These are phyloP conservation scores for Ogataea allantospora DNA, from an alignment of 805 yeast species.

Conservation along the genomic window DNA sequence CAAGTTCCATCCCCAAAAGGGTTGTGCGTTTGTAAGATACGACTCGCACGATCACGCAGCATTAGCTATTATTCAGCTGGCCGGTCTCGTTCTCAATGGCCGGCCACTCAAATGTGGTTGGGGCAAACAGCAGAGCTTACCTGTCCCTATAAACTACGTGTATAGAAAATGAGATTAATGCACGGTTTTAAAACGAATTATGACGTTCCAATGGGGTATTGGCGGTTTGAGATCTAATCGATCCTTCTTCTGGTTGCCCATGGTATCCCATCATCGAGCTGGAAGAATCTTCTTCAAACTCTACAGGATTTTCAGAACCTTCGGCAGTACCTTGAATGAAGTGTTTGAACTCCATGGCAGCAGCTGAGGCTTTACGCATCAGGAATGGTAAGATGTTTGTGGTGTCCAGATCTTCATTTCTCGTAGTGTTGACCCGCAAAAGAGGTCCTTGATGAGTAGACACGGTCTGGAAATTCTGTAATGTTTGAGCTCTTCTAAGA, in stretches of 20 bases:
- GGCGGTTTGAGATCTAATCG: neutral
- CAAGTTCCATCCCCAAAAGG: constrained; percentile 75
- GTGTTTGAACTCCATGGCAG: constrained; percentile 12
- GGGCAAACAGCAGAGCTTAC: constrained; percentile 55
- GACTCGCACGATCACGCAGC: constrained; percentile 90
- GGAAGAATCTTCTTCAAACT: constrained; percentile 3
- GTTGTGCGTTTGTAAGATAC: constrained; percentile 86
- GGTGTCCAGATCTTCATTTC: constrained; percentile 5
- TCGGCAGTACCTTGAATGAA: neutral
- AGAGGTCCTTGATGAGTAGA: constrained; percentile 13
- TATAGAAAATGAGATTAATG: constrained; percentile 20
- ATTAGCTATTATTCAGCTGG: constrained; percentile 75
- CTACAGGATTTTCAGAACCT: constrained; percentile 3
- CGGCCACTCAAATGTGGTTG: constrained; percentile 81
- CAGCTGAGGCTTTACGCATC: constrained; percentile 14
- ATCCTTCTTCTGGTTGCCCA: neutral
- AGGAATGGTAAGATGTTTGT: constrained; percentile 10
- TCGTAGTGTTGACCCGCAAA: constrained; percentile 17
- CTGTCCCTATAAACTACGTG: constrained; percentile 23
- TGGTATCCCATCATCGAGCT: neutral
- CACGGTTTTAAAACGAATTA: constrained; percentile 6
- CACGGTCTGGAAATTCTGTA: constrained; percentile 10
- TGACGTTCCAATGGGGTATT: neutral
- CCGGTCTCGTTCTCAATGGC: constrained; percentile 71
- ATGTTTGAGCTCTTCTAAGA: constrained; percentile 29